A percentile compares a stretch with the other conserved stretches of the same genome.
Evolutionary conservation across 2,329 filamentous ascomycete species (phyloP).

Genomic region (Blastomyces gilchristii): DNA sequence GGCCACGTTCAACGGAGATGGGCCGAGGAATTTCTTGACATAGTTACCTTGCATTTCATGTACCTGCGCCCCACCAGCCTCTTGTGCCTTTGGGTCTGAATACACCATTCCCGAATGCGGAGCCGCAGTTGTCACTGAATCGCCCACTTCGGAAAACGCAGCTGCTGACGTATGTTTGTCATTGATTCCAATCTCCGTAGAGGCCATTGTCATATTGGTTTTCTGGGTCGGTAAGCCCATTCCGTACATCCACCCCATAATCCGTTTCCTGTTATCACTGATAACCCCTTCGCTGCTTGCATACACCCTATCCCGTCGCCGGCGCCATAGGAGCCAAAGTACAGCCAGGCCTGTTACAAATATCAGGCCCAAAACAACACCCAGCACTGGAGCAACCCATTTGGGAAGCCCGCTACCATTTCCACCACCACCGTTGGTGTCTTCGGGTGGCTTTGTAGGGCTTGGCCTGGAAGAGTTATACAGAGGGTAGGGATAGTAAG

Average conservation of each 20-base stretch:
- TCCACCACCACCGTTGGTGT: conserved; percentile 16
- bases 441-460: conserved; percentile 19
- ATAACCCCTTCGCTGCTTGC: conserved; percentile 32
- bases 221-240: conserved; percentile 32
- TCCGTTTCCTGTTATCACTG: conserved; percentile 40
- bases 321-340: conserved; percentile 44
- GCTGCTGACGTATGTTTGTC: conserved; percentile 13
- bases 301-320: conserved; percentile 33
- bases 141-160: conserved; percentile 13
- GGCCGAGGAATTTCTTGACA: conserved; percentile 7
- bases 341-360: conserved; percentile 44
- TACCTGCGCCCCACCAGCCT: conserved; percentile 21
- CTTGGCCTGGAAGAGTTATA: background rate
- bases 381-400: conserved; percentile 53
- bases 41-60: conserved; percentile 26
- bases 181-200: conserved; percentile 14
- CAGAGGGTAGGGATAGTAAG: conserved; percentile 50
- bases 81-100: conserved; percentile 14
- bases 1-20: background rate
- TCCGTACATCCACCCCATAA: conserved; percentile 45
- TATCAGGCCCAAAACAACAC: conserved; percentile 51
- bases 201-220: conserved; percentile 18
- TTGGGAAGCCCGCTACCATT: conserved; percentile 38
- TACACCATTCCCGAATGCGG: conserved; percentile 10
- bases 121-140: conserved; percentile 12